These are phyloP conservation scores for Besnoitia besnoiti DNA, from an alignment of 169 alveolate genomes.

Conservation along the genomic window DNA sequence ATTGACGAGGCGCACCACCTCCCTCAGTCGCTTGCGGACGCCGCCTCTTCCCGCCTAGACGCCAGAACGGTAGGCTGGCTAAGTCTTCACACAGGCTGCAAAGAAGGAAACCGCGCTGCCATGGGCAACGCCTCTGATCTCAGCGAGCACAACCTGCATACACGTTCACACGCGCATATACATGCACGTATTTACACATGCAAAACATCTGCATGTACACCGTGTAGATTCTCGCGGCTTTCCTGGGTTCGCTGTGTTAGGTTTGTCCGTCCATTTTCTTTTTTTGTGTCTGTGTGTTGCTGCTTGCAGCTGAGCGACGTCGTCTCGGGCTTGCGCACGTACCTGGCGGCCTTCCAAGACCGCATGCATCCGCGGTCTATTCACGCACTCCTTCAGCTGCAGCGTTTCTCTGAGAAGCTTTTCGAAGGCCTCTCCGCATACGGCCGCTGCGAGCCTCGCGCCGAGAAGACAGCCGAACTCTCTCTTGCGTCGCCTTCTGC, in stretches of 20 bases:
- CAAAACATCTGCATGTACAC: neutral
- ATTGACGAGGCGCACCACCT: conserved; percentile 68
- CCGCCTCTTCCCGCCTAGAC: conserved; percentile 38
- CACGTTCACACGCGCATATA: neutral
- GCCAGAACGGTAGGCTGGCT: conserved; percentile 9
- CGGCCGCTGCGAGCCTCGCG: too few relatives aligned
- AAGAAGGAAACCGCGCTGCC: neutral
- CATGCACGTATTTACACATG: neutral
- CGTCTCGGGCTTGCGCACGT: neutral
- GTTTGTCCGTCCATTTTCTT: neutral
- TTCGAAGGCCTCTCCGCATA: neutral
- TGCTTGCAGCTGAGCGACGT: conserved; percentile 13
- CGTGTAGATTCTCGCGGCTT: neutral
- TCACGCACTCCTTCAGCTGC: conserved; percentile 47
- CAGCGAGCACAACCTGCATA: neutral
- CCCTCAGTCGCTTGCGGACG: conserved; percentile 30
- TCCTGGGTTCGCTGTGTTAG: neutral
- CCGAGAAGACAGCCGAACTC: too few relatives aligned
- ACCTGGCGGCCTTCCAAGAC: neutral
- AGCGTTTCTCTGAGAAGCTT: conserved; percentile 16
- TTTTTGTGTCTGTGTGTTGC: neutral
- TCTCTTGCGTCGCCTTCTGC: too few relatives aligned
- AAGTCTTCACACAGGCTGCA: neutral
- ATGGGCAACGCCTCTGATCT: neutral
- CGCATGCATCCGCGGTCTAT: conserved; percentile 36